Percentiles rank a stretch among this genome's conserved stretches.
phyloP scores from a whole-genome alignment of 2,329 filamentous ascomycete species.

The Curvularia verruculosa region DNA sequence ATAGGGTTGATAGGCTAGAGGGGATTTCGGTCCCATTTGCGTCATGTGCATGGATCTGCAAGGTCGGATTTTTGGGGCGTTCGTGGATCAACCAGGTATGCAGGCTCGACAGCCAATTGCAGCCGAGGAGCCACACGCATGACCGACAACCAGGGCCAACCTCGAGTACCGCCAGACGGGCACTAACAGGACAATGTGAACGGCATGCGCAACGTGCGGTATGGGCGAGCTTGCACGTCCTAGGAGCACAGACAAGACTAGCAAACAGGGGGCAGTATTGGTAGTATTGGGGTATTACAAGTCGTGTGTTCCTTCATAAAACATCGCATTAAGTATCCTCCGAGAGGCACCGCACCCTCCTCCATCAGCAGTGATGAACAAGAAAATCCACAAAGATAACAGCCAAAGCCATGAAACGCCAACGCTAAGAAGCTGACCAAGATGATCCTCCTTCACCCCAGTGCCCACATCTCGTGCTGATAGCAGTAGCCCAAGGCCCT shows the following conservation, averaged over 20 bases:
- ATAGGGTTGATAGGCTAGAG: slow-evolving; percentile 18
- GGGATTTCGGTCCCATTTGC: background rate
- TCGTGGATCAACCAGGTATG: slow-evolving; percentile 32
- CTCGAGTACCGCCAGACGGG: background rate
- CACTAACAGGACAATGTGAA: no score
- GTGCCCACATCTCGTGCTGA: slow-evolving; percentile 21
- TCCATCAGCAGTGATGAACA: slow-evolving; percentile 23
- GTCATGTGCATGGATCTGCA: slow-evolving; percentile 10
- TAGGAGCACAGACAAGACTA: slow-evolving; percentile 6
- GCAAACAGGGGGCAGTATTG: slow-evolving; percentile 20
- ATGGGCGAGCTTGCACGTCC: background rate
- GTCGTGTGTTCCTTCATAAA: slow-evolving; percentile 41
- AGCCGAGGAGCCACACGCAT: slow-evolving; percentile 4
- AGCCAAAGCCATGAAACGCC: slow-evolving; percentile 30
- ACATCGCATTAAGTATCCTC: slow-evolving; percentile 44
- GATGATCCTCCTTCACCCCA: slow-evolving; percentile 19
- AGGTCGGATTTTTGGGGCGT: slow-evolving; percentile 8
- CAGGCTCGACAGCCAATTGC: slow-evolving; percentile 26
- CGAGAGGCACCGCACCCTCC: slow-evolving; percentile 19
- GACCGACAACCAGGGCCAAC: background rate
- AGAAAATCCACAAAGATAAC: slow-evolving; percentile 29
- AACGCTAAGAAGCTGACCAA: slow-evolving; percentile 37
- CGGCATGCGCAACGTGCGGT: no score
- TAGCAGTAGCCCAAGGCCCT: slow-evolving; percentile 24
- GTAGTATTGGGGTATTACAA: slow-evolving; percentile 43